Evolutionary conservation across 1,284 basidiomycete genomes (phyloP).

Genomic region (Cryptococcus sp.): DNA sequence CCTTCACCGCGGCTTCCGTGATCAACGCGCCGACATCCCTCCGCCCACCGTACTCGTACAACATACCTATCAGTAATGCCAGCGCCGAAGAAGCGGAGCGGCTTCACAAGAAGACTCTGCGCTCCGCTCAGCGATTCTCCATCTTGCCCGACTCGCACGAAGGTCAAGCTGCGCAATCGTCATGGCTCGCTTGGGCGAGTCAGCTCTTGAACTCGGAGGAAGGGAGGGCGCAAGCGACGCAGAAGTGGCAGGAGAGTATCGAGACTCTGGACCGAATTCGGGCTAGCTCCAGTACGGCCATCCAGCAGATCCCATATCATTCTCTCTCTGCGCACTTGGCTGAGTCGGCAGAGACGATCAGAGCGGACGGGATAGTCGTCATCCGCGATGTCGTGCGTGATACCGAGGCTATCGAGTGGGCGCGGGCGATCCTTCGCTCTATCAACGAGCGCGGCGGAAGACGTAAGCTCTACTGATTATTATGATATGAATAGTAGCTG

Average conservation of each 20-base stretch:
- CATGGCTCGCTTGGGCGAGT: no score
- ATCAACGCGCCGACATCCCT: constrained; percentile 16
- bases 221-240: no score
- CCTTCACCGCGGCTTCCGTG: constrained; percentile 13
- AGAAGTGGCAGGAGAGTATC: no score
- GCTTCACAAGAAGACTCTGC: no score
- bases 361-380: constrained; percentile 32
- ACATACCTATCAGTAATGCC: background rate
- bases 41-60: constrained; percentile 28
- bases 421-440: constrained; percentile 23
- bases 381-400: constrained; percentile 48
- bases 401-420: constrained; percentile 37
- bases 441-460: constrained; percentile 19
- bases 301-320: constrained; percentile 41
- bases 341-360: constrained; percentile 19
- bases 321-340: constrained; percentile 29
- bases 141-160: no score
- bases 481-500: background rate
- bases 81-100: no score
- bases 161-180: no score
- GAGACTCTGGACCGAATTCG: no score
- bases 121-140: no score
- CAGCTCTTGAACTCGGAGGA: no score
- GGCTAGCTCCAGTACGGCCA: background rate
- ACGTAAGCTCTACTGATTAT: constrained; percentile 21